phyloP scores from a whole-genome alignment of 805 yeast species.

The Zygosaccharomyces kombuchaensis region DNA sequence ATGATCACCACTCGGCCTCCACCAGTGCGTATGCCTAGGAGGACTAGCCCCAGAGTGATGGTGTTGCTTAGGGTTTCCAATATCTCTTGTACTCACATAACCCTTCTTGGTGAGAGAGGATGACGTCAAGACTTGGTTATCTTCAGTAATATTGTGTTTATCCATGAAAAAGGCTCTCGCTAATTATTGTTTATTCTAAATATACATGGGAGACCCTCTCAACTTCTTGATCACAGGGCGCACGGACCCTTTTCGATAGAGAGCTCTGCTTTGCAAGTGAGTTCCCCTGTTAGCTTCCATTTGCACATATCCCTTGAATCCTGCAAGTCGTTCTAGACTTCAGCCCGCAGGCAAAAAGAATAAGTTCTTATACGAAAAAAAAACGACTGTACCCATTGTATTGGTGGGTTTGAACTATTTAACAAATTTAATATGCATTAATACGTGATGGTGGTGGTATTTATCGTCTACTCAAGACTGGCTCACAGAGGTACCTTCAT shows the following conservation, averaged over 20 bases:
- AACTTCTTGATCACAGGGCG: neutral
- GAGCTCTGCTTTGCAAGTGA: neutral
- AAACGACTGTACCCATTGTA: neutral
- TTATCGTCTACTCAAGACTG: neutral
- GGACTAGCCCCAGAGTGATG: neutral
- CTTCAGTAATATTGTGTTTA: neutral
- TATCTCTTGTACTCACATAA: neutral
- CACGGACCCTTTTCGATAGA: neutral
- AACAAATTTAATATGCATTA: neutral
- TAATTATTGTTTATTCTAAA: neutral
- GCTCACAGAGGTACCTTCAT: neutral
- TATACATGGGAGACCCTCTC: neutral
- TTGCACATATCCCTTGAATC: neutral
- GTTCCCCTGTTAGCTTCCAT: neutral
- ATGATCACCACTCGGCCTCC: constrained; percentile 8
- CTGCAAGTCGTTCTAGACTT: constrained; percentile 3
- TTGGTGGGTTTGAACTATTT: neutral
- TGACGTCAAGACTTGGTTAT: neutral
- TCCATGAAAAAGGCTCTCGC: constrained; percentile 2
- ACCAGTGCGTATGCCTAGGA: constrained; percentile 2
- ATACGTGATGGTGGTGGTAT: neutral
- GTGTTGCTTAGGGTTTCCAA: neutral
- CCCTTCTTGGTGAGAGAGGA: constrained; percentile 2
- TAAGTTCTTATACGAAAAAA: neutral
- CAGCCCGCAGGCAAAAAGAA: neutral